A percentile compares a stretch with the other conserved stretches of the same genome.
These are phyloP conservation scores for Arthroderma sp. DNA, from an alignment of 2,329 filamentous ascomycete species.

Conservation along the genomic window DNA sequence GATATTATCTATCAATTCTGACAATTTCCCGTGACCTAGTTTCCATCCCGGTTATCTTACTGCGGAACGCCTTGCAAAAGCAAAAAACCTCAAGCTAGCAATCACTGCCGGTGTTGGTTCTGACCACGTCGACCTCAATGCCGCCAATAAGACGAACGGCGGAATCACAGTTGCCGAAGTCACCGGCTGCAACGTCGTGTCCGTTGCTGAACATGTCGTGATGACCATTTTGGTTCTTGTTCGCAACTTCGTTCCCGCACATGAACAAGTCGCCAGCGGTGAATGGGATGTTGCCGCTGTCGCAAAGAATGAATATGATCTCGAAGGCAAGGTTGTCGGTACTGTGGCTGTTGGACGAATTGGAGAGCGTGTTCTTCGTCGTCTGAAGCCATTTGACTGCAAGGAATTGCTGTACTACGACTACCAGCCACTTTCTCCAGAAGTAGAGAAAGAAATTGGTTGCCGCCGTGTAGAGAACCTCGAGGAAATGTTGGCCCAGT, in stretches of 20 bases:
- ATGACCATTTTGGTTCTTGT: conserved; percentile 96
- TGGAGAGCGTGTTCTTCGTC: conserved; percentile 90
- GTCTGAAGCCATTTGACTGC: conserved; percentile 96
- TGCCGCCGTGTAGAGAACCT: conserved; percentile 76
- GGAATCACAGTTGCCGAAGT: conserved; percentile 96
- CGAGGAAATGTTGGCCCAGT: conserved; percentile 88
- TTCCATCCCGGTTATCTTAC: conserved; percentile 99
- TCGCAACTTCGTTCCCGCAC: conserved; percentile 96
- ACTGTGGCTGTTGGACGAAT: conserved; percentile 97
- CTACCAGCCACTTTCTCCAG: conserved; percentile 82
- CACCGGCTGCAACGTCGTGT: conserved; percentile 95
- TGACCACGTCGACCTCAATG: conserved; percentile 93
- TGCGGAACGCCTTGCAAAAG: conserved; percentile 87
- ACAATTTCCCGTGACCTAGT: conserved; percentile 32
- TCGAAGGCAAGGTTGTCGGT: conserved; percentile 94
- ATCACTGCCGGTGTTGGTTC: conserved; percentile 96
- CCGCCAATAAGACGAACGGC: conserved; percentile 96
- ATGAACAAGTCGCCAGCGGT: conserved; percentile 78
- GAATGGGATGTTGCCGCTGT: conserved; percentile 94
- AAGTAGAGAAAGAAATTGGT: conserved; percentile 90
- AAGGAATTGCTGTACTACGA: conserved; percentile 99
- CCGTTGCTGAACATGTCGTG: conserved; percentile 95
- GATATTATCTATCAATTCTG: background rate
- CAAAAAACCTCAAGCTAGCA: conserved; percentile 97
- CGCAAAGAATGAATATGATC: conserved; percentile 96